Evolutionary conservation across 805 yeast genomes (phyloP), one percentile per base, ranked within the genome.

Genomic region (Saccharomycopsis fibuligera): DNA sequence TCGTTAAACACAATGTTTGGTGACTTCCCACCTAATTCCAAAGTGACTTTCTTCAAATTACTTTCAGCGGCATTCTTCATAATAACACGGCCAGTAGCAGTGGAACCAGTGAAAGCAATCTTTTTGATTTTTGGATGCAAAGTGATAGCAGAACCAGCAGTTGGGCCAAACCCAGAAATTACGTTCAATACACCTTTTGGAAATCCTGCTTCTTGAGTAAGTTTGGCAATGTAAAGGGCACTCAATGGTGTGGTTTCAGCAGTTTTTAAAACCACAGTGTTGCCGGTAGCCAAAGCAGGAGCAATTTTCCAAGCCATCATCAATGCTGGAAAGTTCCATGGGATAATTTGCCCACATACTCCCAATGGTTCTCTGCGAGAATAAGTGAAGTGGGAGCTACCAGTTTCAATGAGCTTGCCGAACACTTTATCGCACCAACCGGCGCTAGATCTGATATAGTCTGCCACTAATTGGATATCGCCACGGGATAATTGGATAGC

Each of bases 21-120:
- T 27, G 96, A 89, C 73, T 90, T 90, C 63, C 98, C 98, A 63
- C 98, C 98, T 60, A 89, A 79, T 72, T 90, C 98, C 63, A 90
- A 75, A 37, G 97, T 90, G 55, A 89, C 87, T 68, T 86, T 88
- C 76, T 90, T 90, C 67, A 90, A 74, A 68, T 82, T 81, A 43
- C 87, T 76, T 54, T 79, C 81, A 54, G 95, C 87, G 53, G 96
- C 90, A 54, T 77, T 74, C 67, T 76, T 78, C 83, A 87, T 83
- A 62, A 90, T 86, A 59, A 69, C 70, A 66, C 86, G 83, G 62
- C 97, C 98, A 52, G 77, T 75, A 90, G 93, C 88, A 48, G 96
- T 90, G 31, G 96, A 89, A 57, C 97, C 97, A 49, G 97, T 90
- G 71, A 90, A 90, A 10, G 96, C 95, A 61, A 90, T 75, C 75